Evolutionary conservation across 2,329 filamentous ascomycete species (phyloP).

Genomic region (Lasiodiplodia sp.): DNA sequence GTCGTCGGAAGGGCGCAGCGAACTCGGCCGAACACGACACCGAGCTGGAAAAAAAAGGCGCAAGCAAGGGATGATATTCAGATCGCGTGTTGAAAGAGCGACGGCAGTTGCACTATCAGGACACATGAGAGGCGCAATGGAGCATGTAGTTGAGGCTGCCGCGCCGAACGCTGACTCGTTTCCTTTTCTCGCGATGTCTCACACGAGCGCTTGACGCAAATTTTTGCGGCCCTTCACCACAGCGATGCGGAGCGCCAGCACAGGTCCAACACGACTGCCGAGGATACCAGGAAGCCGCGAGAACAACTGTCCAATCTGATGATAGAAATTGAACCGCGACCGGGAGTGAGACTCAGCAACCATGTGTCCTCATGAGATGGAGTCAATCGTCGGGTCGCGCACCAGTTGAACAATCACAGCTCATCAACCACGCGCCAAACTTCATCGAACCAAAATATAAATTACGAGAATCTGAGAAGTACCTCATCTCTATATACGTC

Average conservation of each 20-base stretch:
- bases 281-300: not conserved
- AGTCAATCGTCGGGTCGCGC: not conserved
- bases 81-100: not conserved
- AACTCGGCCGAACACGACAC: not conserved
- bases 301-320: not conserved
- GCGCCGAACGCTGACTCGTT: not conserved
- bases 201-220: not conserved
- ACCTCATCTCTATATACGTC: slow-evolving; percentile 1
- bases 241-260: not conserved
- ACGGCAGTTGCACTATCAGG: not conserved
- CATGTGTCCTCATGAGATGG: not conserved
- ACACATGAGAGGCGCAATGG: not conserved
- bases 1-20: not conserved
- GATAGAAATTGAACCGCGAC: not conserved
- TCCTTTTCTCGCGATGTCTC: not conserved
- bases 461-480: not conserved
- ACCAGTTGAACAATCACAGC: not conserved
- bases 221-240: not conserved
- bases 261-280: not conserved
- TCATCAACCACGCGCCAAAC: too few relatives aligned
- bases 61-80: not conserved
- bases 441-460: not conserved
- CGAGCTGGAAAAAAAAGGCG: not conserved
- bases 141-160: not conserved
- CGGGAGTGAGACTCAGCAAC: not conserved